Percentiles rank a stretch among this genome's conserved stretches.
Conservation (phyloP, 305 asterid species). For the Fraxinus paxiana region DNA sequence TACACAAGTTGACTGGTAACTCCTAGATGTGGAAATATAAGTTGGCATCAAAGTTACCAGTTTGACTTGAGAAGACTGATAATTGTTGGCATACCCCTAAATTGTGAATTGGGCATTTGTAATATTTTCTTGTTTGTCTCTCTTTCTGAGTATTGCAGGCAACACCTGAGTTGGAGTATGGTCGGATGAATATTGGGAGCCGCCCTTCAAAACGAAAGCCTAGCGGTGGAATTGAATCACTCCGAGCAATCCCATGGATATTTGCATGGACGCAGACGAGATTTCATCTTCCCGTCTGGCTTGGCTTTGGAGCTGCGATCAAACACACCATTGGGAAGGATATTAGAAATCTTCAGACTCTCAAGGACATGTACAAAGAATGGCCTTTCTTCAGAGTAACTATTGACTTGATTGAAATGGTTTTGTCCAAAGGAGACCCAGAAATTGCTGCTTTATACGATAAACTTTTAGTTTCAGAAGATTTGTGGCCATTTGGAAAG, state of each 20-base stretch:
- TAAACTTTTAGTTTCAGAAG: constrained; percentile 64
- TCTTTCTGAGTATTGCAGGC: constrained; percentile 43
- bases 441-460: constrained; percentile 75
- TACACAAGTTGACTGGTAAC: neutral
- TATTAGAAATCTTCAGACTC: constrained; percentile 65
- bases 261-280: constrained; percentile 98
- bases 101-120: neutral
- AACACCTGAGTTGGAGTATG: constrained; percentile 87
- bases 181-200: constrained; percentile 94
- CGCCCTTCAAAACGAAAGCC: constrained; percentile 89
- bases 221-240: constrained; percentile 92
- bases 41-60: neutral
- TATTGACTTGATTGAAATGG: constrained; percentile 92
- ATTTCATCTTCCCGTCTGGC: constrained; percentile 96
- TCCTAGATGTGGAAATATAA: neutral
- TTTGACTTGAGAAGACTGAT: neutral
- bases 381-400: constrained; percentile 96
- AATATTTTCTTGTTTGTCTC: neutral
- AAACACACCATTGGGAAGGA: constrained; percentile 54
- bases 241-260: constrained; percentile 94
- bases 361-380: constrained; percentile 75
- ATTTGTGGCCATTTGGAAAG: constrained; percentile 65
- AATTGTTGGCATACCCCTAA: neutral
- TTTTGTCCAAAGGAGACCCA: constrained; percentile 87
- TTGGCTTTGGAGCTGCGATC: constrained; percentile 81